Evolutionary conservation across 2,329 filamentous ascomycete species (phyloP).

Genomic region (Bretziella fagacearum): DNA sequence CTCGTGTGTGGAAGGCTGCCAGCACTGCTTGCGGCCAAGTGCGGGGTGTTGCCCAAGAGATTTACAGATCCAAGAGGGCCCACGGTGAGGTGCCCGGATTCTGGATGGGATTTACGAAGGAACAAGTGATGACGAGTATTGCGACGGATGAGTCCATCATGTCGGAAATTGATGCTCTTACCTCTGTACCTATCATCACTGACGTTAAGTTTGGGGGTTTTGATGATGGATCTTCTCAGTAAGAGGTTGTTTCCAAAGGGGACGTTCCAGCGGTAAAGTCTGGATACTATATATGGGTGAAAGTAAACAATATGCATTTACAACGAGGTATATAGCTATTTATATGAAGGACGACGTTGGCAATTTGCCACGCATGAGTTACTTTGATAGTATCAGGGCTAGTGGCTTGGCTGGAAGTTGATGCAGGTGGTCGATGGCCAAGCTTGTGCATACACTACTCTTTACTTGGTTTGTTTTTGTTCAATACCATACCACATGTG

Average conservation of each 20-base stretch:
- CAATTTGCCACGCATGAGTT: too few species aligned
- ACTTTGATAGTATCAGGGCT: too few species aligned
- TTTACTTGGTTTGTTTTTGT: too few species aligned
- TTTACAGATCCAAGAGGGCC: constrained; percentile 43
- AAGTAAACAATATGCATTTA: too few species aligned
- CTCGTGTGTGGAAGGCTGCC: constrained; percentile 56
- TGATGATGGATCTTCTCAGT: background rate
- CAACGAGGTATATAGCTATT: too few species aligned
- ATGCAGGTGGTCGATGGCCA: too few species aligned
- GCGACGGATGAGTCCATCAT: constrained; percentile 42
- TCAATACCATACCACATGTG: too few species aligned
- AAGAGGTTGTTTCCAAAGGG: background rate
- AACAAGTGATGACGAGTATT: constrained; percentile 38
- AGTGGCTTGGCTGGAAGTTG: too few species aligned
- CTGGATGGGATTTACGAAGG: constrained; percentile 38
- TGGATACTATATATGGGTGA: too few species aligned
- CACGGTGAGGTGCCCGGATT: constrained; percentile 35
- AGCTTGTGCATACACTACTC: too few species aligned
- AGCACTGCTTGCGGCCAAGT: constrained; percentile 54
- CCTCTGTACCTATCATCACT: constrained; percentile 10
- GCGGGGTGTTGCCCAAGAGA: constrained; percentile 60
- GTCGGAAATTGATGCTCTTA: constrained; percentile 32
- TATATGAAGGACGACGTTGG: too few species aligned
- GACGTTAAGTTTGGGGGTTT: constrained; percentile 1
- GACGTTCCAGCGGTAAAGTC: too few species aligned